These are phyloP conservation scores for Scytalidium sp. DNA, from an alignment of 2,329 filamentous ascomycete species.

Conservation along the genomic window DNA sequence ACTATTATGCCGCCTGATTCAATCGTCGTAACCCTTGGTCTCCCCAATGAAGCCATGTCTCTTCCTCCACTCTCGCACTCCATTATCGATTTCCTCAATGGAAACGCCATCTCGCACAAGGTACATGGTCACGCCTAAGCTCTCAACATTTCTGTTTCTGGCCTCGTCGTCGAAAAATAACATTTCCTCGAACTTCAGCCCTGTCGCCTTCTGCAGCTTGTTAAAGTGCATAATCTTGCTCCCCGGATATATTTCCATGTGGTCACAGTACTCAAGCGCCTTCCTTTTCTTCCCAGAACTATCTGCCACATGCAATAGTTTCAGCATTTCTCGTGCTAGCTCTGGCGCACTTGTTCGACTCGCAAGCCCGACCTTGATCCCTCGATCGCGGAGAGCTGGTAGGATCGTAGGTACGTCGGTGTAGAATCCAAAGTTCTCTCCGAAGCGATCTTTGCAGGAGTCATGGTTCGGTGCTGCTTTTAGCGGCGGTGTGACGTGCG, in stretches of 20 bases:
- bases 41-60: conserved; percentile 32
- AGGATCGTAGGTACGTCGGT: conserved; percentile 66
- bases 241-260: conserved; percentile 67
- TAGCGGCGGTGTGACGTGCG: conserved; percentile 77
- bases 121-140: conserved; percentile 74
- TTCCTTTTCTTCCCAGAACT: conserved; percentile 29
- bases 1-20: neutral
- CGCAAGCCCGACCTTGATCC: conserved; percentile 65
- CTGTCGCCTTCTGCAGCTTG: conserved; percentile 66
- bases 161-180: conserved; percentile 94
- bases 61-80: conserved; percentile 77
- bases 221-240: conserved; percentile 86
- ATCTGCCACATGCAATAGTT: conserved; percentile 59
- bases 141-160: conserved; percentile 78
- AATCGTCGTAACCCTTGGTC: neutral
- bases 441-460: conserved; percentile 49
- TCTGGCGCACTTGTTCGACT: conserved; percentile 79
- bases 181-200: conserved; percentile 77
- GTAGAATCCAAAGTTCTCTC: conserved; percentile 71
- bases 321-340: conserved; percentile 76
- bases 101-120: conserved; percentile 77
- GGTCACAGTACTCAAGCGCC: conserved; percentile 59
- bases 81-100: conserved; percentile 73
- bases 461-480: conserved; percentile 42
- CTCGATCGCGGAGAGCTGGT: conserved; percentile 43